phyloP scores from a whole-genome alignment of 2,329 filamentous ascomycete species.

The Alternaria ethzedia region DNA sequence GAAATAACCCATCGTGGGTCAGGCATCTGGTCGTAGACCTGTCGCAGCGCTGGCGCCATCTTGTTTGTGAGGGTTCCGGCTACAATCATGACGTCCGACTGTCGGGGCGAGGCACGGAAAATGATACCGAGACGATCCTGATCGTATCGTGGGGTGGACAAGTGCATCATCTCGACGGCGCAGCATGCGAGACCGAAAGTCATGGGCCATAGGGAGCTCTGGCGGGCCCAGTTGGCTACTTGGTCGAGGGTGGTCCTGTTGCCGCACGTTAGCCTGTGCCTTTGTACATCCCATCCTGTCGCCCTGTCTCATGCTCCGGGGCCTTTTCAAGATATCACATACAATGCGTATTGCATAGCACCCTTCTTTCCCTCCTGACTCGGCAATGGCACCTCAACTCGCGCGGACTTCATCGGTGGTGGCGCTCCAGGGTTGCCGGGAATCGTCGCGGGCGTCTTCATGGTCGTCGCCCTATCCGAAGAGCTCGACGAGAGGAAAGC shows the following conservation, averaged over 20 bases:
- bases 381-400: conserved; percentile 73
- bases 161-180: conserved; percentile 93
- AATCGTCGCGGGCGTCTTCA: conserved; percentile 59
- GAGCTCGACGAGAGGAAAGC: conserved; percentile 71
- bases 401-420: conserved; percentile 63
- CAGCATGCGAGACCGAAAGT: conserved; percentile 91
- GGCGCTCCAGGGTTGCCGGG: conserved; percentile 61
- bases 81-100: conserved; percentile 95
- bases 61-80: conserved; percentile 94
- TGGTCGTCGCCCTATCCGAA: conserved; percentile 67
- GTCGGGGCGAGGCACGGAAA: conserved; percentile 86
- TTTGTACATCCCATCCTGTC: not conserved
- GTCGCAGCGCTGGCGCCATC: conserved; percentile 88
- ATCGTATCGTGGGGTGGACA: conserved; percentile 89
- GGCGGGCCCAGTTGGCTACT: conserved; percentile 84
- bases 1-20: conserved; percentile 87
- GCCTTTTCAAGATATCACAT: conserved; percentile 51
- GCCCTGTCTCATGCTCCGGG: not conserved
- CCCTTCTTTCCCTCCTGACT: conserved; percentile 83
- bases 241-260: conserved; percentile 78
- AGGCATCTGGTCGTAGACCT: conserved; percentile 96
- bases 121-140: conserved; percentile 91
- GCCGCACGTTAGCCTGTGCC: conserved; percentile 21
- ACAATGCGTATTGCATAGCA: conserved; percentile 85
- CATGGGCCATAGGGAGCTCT: conserved; percentile 90